phyloP scores from a whole-genome alignment of 1,284 basidiomycete species.

The Sanghuangporus baumii region DNA sequence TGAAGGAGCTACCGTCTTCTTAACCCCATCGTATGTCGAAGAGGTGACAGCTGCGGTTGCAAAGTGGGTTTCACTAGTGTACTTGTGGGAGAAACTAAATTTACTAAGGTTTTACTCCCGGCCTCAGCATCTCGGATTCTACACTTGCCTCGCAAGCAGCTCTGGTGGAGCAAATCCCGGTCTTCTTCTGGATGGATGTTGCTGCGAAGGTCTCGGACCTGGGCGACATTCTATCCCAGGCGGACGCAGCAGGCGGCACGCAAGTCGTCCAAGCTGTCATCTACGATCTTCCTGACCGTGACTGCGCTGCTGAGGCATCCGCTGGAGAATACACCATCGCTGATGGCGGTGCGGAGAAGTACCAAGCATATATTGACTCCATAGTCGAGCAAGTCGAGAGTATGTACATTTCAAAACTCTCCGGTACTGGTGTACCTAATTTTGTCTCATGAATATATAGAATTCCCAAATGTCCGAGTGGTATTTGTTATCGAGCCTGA shows the following conservation, averaged over 20 bases:
- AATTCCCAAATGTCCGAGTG: conserved; percentile 20
- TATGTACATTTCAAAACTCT: conserved; percentile 2
- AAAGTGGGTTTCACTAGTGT: conserved; percentile 6
- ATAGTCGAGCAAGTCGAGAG: conserved; percentile 20
- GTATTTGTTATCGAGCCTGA: conserved; percentile 22
- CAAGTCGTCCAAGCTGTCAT: conserved; percentile 22
- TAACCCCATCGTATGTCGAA: conserved; percentile 18
- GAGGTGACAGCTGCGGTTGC: conserved; percentile 15
- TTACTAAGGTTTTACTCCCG: not conserved
- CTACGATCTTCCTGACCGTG: conserved; percentile 22
- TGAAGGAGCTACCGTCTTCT: conserved; percentile 16
- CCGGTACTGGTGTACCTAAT: not conserved
- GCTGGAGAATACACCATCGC: conserved; percentile 21
- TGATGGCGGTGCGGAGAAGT: conserved; percentile 18
- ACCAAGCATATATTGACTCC: conserved; percentile 20
- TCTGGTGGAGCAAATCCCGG: conserved; percentile 14
- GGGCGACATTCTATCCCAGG: conserved; percentile 24
- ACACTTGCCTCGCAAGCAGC: conserved; percentile 17
- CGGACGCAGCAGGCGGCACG: conserved; percentile 21
- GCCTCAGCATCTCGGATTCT: conserved; percentile 18
- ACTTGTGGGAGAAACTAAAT: not conserved
- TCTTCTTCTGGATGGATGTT: conserved; percentile 23
- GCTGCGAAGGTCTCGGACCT: conserved; percentile 16
- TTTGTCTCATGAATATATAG: conserved; percentile 7
- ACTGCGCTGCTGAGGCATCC: conserved; percentile 20